phyloP scores from a whole-genome alignment of 176 grass and related monocot genomes.

The Avena atlantica region DNA sequence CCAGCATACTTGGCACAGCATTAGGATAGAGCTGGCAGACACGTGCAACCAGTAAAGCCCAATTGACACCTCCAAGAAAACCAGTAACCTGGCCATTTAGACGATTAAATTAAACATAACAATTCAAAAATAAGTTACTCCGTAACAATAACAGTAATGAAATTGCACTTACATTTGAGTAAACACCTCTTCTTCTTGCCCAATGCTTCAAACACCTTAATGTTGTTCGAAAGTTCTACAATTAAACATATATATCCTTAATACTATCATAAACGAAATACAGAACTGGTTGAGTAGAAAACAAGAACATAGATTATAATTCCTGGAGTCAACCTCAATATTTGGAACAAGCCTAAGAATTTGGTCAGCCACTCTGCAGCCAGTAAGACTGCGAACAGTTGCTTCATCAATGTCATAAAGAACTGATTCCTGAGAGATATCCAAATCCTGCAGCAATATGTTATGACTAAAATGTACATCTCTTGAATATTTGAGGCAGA shows the following conservation, averaged over 20 bases:
- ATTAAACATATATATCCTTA: slow-evolving; percentile 28
- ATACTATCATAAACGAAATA: slow-evolving; percentile 5
- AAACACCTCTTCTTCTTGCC: slow-evolving; percentile 90
- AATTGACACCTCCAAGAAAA: slow-evolving; percentile 97
- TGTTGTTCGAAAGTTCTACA: slow-evolving; percentile 83
- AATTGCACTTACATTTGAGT: slow-evolving; percentile 81
- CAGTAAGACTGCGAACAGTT: slow-evolving; percentile 95
- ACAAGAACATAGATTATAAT: slow-evolving; percentile 21
- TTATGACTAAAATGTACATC: slow-evolving; percentile 32
- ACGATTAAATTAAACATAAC: slow-evolving; percentile 9
- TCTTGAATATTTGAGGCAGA: slow-evolving; percentile 33
- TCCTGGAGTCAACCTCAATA: slow-evolving; percentile 62
- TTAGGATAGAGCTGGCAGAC: slow-evolving; percentile 97
- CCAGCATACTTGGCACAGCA: slow-evolving; percentile 93
- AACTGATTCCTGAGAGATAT: slow-evolving; percentile 87
- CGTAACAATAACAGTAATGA: background rate
- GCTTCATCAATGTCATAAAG: slow-evolving; percentile 90
- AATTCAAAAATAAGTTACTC: background rate
- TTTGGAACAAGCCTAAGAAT: slow-evolving; percentile 97
- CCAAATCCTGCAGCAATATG: slow-evolving; percentile 70
- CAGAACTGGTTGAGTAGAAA: background rate
- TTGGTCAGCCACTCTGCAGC: slow-evolving; percentile 92
- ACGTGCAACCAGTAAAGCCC: slow-evolving; percentile 85
- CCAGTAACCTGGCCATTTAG: slow-evolving; percentile 72
- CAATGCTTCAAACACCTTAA: slow-evolving; percentile 92